A percentile compares a stretch with the other conserved stretches of the same genome.
Conservation (phyloP, 2,329 filamentous ascomycete species). For the Apiospora koreana region DNA sequence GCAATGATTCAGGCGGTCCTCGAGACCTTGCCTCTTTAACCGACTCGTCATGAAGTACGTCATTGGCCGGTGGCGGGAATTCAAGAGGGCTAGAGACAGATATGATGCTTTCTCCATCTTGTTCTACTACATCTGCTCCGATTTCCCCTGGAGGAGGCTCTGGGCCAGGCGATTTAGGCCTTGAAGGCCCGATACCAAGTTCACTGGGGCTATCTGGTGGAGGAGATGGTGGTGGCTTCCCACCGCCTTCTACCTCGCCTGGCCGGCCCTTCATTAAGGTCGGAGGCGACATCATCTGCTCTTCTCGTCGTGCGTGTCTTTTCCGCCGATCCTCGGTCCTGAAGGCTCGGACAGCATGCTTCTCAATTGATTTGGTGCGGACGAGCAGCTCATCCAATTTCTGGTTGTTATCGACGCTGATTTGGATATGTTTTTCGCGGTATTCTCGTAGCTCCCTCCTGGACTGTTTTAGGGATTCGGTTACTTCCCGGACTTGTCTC, state of each 20-base stretch:
- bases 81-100: no score
- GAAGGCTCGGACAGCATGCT: conserved; percentile 16
- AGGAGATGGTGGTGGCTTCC: neutral
- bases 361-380: conserved; percentile 19
- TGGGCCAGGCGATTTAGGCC: neutral
- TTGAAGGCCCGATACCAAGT: neutral
- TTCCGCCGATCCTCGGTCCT: neutral
- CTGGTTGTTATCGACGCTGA: neutral
- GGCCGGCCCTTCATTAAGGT: neutral
- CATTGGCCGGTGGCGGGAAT: neutral
- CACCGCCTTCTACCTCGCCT: neutral
- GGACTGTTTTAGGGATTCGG: conserved; percentile 15
- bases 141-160: neutral
- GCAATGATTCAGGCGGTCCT: no score
- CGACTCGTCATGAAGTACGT: neutral
- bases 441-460: conserved; percentile 19
- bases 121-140: neutral
- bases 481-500: conserved; percentile 15
- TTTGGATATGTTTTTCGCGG: conserved; percentile 1
- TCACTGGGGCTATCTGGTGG: neutral
- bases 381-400: conserved; percentile 10
- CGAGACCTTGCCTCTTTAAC: neutral
- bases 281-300: neutral
- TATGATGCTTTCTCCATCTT: no score
- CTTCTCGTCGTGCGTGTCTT: neutral